Evolutionary conservation across 441 rosid genomes (phyloP), one percentile per base, ranked within the genome.

Genomic region (Capsella rubella): DNA sequence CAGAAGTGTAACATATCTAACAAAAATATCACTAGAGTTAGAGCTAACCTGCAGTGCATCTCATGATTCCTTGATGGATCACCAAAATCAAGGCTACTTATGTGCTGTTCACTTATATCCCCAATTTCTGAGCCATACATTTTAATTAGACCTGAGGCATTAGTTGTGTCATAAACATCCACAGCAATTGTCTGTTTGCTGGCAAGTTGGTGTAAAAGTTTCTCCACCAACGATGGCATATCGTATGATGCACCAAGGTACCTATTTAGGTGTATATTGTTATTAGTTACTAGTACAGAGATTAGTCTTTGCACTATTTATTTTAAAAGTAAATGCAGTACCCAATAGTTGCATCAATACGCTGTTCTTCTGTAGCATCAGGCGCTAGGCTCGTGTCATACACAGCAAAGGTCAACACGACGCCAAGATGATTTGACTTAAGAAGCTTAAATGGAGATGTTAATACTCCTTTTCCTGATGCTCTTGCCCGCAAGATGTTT

Each of bases 241-340:
- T 95, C 99, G 82, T 92, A 95, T 67, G 98, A 88, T 63, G 97
- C 98, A 34, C 99, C 99, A 11, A 93, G 84, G 80, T 95, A 95
- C 81, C 99, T 95, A 58, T 65, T 55, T 57, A 59, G 11, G 53
- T 76, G 53, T 2, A 27, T 43, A 43, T 12, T 53, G 16, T 45
- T 47, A 69, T 35, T 11, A 46, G 35, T 50, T 66, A 39, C 18
- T n/a, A 34, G 16, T 47, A 35, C 45, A 57, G 8, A 56, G 14
- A 47, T 55, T 31, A 64, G 25, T 39, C 67, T 13, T 16, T 53
- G 31, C 3, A 37, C 37, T 28, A 34, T 35, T 43, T 21, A 9
- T 55, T 53, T 57, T 10, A 14, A 27, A 67, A 67, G 52, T 52
- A 43, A 52, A 59, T 60, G 51, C 50, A 37, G 72, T 81, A 95